Base-by-base conservation (phyloP, 106 monocot genomes). In the Triglochin maritima region DNA sequence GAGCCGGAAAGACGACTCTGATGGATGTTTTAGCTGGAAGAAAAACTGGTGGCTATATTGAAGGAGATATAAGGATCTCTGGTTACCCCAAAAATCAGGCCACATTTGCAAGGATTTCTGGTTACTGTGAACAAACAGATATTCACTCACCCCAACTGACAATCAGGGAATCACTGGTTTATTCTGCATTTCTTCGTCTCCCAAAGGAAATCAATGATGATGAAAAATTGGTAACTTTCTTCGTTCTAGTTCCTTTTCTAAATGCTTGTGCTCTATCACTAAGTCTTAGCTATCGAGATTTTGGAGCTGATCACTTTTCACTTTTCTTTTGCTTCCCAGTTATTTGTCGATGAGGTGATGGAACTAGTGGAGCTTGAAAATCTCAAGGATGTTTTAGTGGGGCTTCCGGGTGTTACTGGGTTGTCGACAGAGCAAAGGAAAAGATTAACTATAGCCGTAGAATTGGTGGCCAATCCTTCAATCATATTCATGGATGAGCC, bases 1-100 rank as follows among this genome's bases (percentile, higher is more conserved):
- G 84, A 0, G 81, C 84, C 5, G 84, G 84, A 72, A 86, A 86
- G 59, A 82, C 85, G 2, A 86, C 85, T 12, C 82, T 86, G 16
- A 82, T 86, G 82, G 85, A 82, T 65, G 85, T 82, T 68, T 63
- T 86, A 66, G 79, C 85, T 29, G 29, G 29, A 29, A 29, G 29
- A 29, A 29, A 29, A 29, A 29, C 29, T 29, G 68, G 85, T 14
- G 85, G 81, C 8, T 81, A 85, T 56, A 74, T 82, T 45, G 82
- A 86, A 68, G 85, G 82, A 49, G 77, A 79, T 10, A 74, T 82
- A 44, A 46, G 74, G 17, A 73, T 86, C 12, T 82, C 85, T 42
- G 85, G 85, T 51, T 86, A 70, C 49, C 73, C 55, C 15, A 82
- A 86, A 47, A 79, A 73, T 43, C 85, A 86, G 59, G 64, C 49